Conservation (phyloP, 805 yeast species). For the Candida patagonica region DNA sequence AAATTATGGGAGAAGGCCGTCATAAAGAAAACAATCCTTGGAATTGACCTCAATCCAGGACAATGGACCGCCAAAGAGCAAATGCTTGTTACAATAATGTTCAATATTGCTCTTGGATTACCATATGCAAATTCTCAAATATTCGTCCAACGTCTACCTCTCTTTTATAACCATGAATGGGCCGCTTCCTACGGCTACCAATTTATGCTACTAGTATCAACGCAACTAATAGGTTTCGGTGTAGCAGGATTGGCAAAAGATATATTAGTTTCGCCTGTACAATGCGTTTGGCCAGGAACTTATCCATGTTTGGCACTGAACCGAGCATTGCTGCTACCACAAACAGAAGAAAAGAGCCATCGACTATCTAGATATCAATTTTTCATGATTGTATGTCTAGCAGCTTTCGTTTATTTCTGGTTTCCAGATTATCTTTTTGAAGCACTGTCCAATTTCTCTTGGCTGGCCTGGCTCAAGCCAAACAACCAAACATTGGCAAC, state of each 20-base stretch:
- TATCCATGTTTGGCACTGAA: conserved; percentile 48
- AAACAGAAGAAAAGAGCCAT: conserved; percentile 6
- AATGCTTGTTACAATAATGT: conserved; percentile 42
- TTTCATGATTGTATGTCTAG: conserved; percentile 35
- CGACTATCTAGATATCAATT: conserved; percentile 39
- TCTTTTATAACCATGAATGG: conserved; percentile 21
- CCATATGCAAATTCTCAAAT: conserved; percentile 13
- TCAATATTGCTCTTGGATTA: conserved; percentile 9
- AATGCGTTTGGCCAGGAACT: conserved; percentile 42
- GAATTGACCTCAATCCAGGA: conserved; percentile 43
- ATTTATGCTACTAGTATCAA: conserved; percentile 35
- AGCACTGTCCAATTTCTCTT: conserved; percentile 52
- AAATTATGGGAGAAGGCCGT: conserved; percentile 30
- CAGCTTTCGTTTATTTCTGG: conserved; percentile 53
- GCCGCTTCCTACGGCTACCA: conserved; percentile 36
- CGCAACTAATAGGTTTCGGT: conserved; percentile 45
- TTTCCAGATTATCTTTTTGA: conserved; percentile 56
- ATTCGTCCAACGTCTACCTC: conserved; percentile 19
- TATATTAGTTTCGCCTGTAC: conserved; percentile 37
- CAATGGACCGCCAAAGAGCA: conserved; percentile 58
- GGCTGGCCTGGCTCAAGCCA: conserved; percentile 54
- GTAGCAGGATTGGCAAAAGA: conserved; percentile 48
- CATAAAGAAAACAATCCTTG: conserved; percentile 35
- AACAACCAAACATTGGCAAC: conserved; percentile 38
- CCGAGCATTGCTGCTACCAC: conserved; percentile 32